A percentile compares a stretch with the other conserved stretches of the same genome.
Conservation (phyloP, 2,329 filamentous ascomycete species). For the Ophiosphaerella herpotricha region DNA sequence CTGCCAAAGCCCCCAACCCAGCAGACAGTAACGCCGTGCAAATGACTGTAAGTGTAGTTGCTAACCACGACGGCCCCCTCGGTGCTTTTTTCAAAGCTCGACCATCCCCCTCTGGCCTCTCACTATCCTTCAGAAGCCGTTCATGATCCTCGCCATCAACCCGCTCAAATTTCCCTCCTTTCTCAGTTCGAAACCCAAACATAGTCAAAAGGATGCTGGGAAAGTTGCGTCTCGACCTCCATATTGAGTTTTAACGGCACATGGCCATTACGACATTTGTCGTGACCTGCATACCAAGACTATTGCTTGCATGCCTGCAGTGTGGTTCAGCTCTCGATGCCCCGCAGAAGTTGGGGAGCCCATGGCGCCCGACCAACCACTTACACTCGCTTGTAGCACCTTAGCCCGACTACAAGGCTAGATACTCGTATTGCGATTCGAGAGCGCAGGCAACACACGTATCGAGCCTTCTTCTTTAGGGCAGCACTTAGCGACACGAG, state of each 20-base stretch:
- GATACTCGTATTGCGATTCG: slow-evolving; percentile 5
- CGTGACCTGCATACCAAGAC: slow-evolving; percentile 10
- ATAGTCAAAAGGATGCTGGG: slow-evolving; percentile 6
- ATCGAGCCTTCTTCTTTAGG: background rate
- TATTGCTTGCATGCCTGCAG: slow-evolving; percentile 1
- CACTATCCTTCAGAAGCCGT: slow-evolving; percentile 20
- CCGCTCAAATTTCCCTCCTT: slow-evolving; percentile 15
- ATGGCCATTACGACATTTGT: slow-evolving; percentile 4
- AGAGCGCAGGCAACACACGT: background rate
- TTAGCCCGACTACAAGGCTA: slow-evolving; percentile 13
- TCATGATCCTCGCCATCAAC: slow-evolving; percentile 23
- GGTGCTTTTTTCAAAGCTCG: background rate
- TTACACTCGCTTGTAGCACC: slow-evolving; percentile 20
- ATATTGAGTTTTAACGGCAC: background rate
- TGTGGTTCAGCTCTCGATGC: slow-evolving; percentile 6
- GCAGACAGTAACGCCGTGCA: slow-evolving; percentile 26
- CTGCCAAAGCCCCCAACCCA: slow-evolving; percentile 26
- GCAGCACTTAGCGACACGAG: background rate
- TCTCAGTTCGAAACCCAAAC: slow-evolving; percentile 22
- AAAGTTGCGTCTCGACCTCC: background rate
- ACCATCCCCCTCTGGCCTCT: slow-evolving; percentile 13
- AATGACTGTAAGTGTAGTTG: slow-evolving; percentile 15
- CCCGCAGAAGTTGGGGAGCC: slow-evolving; percentile 23
- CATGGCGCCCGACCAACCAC: slow-evolving; percentile 9
- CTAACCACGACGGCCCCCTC: slow-evolving; percentile 20